Percentiles rank a stretch among this genome's conserved stretches.
phyloP scores from a whole-genome alignment of 345 rosid genomes.

The Eucalyptus pauciflora region DNA sequence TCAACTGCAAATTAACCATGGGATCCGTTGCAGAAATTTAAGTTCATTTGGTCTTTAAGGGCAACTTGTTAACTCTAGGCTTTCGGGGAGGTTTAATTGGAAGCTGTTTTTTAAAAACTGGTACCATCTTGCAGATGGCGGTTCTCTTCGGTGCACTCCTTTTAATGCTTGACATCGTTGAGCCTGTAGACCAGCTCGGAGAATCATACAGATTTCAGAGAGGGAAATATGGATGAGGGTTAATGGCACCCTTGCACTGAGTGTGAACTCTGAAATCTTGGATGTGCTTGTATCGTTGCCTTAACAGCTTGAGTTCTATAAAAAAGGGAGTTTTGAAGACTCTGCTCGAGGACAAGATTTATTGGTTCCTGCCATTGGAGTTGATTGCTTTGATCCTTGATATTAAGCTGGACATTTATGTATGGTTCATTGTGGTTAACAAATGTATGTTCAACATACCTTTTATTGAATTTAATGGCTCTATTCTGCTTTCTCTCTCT shows the following conservation, averaged over 20 bases:
- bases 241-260: not conserved
- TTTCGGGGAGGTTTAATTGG: not conserved
- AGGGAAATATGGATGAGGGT: not conserved
- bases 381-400: not conserved
- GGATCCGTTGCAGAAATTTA: not conserved
- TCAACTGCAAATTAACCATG: not conserved
- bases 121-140: not conserved
- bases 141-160: not conserved
- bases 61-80: not conserved
- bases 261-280: not conserved
- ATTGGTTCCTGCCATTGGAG: not conserved
- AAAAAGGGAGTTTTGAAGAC: not conserved
- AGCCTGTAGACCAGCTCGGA: not conserved
- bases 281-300: not conserved
- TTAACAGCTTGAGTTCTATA: not conserved
- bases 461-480: not conserved
- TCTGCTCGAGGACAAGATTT: not conserved
- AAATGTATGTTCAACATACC: not conserved
- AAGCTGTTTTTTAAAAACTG: not conserved
- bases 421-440: not conserved
- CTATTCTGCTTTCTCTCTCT: not conserved
- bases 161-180: not conserved
- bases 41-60: not conserved
- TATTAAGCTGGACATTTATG: not conserved
- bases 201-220: not conserved